These are phyloP conservation scores for Nicotiana obtusifolia DNA, from an alignment of 257 asterid genomes.

Conservation along the genomic window DNA sequence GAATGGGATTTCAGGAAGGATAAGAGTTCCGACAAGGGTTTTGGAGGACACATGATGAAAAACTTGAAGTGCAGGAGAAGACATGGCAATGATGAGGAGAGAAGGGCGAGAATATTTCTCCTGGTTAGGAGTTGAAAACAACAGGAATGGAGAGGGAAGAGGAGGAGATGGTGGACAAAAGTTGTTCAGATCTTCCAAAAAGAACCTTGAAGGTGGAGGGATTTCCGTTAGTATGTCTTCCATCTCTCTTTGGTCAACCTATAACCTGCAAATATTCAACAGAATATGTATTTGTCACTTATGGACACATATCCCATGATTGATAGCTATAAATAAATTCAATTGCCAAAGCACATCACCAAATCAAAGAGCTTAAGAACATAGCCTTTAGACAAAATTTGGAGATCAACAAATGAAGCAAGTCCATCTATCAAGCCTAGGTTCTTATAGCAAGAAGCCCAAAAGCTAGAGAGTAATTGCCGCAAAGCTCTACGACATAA, in stretches of 20 bases:
- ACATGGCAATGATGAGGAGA: constrained; percentile 68
- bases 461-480: neutral
- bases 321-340: neutral
- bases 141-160: constrained; percentile 71
- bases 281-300: neutral
- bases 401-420: neutral
- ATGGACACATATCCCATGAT: neutral
- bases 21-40: constrained; percentile 54
- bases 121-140: constrained; percentile 42
- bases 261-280: constrained; percentile 27
- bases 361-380: neutral
- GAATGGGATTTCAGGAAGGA: constrained; percentile 76
- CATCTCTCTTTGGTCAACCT: constrained; percentile 40
- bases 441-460: neutral
- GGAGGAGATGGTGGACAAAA: constrained; percentile 73
- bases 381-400: neutral
- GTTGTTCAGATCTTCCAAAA: constrained; percentile 83
- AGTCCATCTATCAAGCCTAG: neutral
- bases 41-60: constrained; percentile 63
- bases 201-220: constrained; percentile 93
- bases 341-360: neutral
- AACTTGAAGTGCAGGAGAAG: constrained; percentile 65
- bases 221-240: constrained; percentile 84
- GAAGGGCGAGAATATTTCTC: constrained; percentile 55
- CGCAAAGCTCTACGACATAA: neutral